Evolutionary conservation across 805 yeast species (phyloP).

Genomic region (Candida endomychidarum): DNA sequence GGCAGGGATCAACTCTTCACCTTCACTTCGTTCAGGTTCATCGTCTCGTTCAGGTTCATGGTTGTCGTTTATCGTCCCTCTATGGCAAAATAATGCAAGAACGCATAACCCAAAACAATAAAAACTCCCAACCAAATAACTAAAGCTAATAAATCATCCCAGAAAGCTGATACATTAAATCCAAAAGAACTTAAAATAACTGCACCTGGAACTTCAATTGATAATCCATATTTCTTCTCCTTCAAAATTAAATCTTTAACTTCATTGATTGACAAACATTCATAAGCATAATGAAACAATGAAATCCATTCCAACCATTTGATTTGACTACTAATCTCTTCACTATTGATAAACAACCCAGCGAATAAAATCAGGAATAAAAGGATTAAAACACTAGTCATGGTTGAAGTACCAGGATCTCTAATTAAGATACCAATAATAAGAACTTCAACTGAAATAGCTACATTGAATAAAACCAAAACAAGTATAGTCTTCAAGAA

Average conservation of each 20-base stretch:
- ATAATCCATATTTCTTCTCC: slow-evolving; percentile 88
- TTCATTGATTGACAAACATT: slow-evolving; percentile 88
- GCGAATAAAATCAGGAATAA: slow-evolving; percentile 88
- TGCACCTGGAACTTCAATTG: slow-evolving; percentile 97
- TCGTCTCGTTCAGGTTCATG: neutral
- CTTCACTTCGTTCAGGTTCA: neutral
- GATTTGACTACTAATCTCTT: slow-evolving; percentile 50
- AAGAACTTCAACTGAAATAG: slow-evolving; percentile 80
- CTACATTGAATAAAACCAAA: slow-evolving; percentile 79
- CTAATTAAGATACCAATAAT: slow-evolving; percentile 84
- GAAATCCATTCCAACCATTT: slow-evolving; percentile 81
- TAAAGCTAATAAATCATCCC: slow-evolving; percentile 63
- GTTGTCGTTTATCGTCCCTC: slow-evolving; percentile 58
- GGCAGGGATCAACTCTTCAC: too few species aligned
- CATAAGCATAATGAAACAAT: slow-evolving; percentile 94
- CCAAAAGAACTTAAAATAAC: slow-evolving; percentile 95
- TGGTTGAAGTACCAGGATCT: slow-evolving; percentile 90
- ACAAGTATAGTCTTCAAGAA: slow-evolving; percentile 69
- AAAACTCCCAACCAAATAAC: slow-evolving; percentile 58
- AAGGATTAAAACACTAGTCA: slow-evolving; percentile 79
- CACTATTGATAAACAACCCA: slow-evolving; percentile 88
- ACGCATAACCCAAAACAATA: slow-evolving; percentile 67
- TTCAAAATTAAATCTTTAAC: slow-evolving; percentile 80
- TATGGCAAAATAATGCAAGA: slow-evolving; percentile 68
- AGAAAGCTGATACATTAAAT: slow-evolving; percentile 75